Evolutionary conservation across 2,329 filamentous ascomycete species (phyloP).

Genomic region (Aspergillus terreus): DNA sequence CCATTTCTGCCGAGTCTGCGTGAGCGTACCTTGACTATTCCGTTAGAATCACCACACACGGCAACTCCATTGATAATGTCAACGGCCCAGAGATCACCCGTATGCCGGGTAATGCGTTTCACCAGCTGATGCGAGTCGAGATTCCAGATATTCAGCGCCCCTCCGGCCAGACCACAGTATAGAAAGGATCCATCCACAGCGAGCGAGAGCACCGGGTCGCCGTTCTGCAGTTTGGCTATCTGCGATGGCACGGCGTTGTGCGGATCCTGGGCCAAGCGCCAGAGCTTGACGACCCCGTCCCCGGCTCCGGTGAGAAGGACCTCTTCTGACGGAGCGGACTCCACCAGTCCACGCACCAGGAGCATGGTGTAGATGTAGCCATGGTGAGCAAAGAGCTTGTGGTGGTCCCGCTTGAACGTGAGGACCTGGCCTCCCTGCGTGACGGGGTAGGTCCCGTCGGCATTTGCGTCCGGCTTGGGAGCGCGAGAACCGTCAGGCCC

Average conservation of each 20-base stretch:
- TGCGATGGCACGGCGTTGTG: conserved; percentile 62
- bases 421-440: conserved; percentile 62
- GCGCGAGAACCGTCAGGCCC: conserved; percentile 79
- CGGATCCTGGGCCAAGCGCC: conserved; percentile 63
- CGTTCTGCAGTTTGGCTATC: conserved; percentile 64
- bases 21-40: conserved; percentile 69
- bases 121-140: conserved; percentile 89
- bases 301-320: conserved; percentile 87
- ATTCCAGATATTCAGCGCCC: conserved; percentile 93
- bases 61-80: conserved; percentile 81
- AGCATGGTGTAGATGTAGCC: conserved; percentile 98
- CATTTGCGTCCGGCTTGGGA: conserved; percentile 63
- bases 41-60: conserved; percentile 85
- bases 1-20: neutral
- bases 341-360: conserved; percentile 68
- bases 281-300: conserved; percentile 92
- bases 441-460: conserved; percentile 46
- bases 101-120: conserved; percentile 76
- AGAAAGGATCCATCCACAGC: conserved; percentile 87
- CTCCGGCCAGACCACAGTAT: conserved; percentile 83
- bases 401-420: conserved; percentile 76
- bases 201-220: conserved; percentile 69
- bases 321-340: conserved; percentile 64
- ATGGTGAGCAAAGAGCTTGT: conserved; percentile 86
- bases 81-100: conserved; percentile 79